Percentiles rank a stretch among this genome's conserved stretches.
Conservation (phyloP, 768 basidiomycete species). For the Mycena galericulata region DNA sequence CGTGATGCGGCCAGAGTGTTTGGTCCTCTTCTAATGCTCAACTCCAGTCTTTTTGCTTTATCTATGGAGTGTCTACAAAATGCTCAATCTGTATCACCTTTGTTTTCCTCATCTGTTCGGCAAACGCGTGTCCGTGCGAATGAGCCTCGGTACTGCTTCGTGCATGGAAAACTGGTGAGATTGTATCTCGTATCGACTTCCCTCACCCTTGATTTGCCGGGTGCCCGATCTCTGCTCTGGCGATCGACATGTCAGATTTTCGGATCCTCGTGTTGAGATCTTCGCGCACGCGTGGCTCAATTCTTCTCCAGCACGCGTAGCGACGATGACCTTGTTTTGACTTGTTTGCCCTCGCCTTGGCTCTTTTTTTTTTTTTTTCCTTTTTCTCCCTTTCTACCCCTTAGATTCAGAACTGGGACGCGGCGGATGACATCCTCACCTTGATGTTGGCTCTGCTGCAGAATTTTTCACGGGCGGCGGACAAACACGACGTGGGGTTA, state of each 20-base stretch:
- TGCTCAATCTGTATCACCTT: slow-evolving; percentile 29
- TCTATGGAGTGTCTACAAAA: slow-evolving; percentile 10
- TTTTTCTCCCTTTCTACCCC: not conserved
- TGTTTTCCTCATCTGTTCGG: not conserved
- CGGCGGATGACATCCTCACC: too few relatives aligned
- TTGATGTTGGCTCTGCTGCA: not conserved
- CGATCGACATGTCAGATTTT: not conserved
- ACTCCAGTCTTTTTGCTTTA: slow-evolving; percentile 1
- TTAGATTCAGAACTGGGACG: not conserved
- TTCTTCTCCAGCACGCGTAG: too few relatives aligned
- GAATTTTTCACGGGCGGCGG: too few relatives aligned
- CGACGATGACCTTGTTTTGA: not conserved
- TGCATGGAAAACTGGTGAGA: not conserved
- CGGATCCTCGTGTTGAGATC: not conserved
- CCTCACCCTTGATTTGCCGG: not conserved
- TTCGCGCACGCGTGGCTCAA: not conserved
- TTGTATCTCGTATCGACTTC: not conserved
- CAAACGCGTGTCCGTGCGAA: not conserved
- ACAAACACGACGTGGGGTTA: not conserved
- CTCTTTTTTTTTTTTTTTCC: too few relatives aligned
- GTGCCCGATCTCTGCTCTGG: not conserved
- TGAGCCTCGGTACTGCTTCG: not conserved
- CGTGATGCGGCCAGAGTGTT: not conserved
- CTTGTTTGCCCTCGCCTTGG: not conserved
- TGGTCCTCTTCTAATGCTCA: not conserved